Percentiles rank a stretch among this genome's conserved stretches.
phyloP scores from a whole-genome alignment of 2,329 filamentous ascomycete genomes.

The Chlorencoelia australis region DNA sequence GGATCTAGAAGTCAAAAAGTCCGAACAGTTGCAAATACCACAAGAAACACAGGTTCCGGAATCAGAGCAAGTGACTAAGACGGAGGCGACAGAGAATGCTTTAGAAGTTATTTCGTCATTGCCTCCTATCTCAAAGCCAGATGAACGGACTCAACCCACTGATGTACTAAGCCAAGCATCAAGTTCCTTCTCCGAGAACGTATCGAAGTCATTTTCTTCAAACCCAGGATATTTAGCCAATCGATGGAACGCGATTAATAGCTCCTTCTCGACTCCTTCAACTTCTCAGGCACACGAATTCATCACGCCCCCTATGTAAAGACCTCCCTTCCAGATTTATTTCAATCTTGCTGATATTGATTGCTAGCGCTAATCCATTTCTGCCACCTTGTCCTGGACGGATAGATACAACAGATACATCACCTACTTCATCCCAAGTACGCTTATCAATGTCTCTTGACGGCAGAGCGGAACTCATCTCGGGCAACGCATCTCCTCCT shows the following conservation, averaged over 20 bases:
- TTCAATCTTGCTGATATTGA: slow-evolving; percentile 2
- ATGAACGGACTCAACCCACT: neutral
- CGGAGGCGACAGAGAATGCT: neutral
- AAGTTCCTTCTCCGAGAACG: slow-evolving; percentile 15
- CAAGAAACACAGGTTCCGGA: neutral
- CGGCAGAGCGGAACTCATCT: slow-evolving; percentile 79
- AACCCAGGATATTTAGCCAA: slow-evolving; percentile 34
- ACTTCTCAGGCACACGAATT: slow-evolving; percentile 26
- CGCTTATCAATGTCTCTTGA: slow-evolving; percentile 78
- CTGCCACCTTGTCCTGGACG: slow-evolving; percentile 25
- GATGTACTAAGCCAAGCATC: slow-evolving; percentile 3
- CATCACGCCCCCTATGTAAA: slow-evolving; percentile 36
- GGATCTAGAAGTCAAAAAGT: too few species aligned
- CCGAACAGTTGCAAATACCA: neutral
- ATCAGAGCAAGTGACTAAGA: neutral
- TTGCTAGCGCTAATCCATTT: slow-evolving; percentile 16
- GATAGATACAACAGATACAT: slow-evolving; percentile 13
- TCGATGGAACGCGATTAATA: slow-evolving; percentile 42
- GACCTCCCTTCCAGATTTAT: slow-evolving; percentile 10
- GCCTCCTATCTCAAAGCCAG: neutral
- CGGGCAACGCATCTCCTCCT: slow-evolving; percentile 56
- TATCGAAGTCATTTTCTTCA: slow-evolving; percentile 23
- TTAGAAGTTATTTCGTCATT: neutral
- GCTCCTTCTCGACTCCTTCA: slow-evolving; percentile 41
- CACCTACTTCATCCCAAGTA: slow-evolving; percentile 33